Percentiles rank a stretch among this genome's conserved stretches.
phyloP scores from a whole-genome alignment of 2,329 filamentous ascomycete species.

The Sporothrix luriei region DNA sequence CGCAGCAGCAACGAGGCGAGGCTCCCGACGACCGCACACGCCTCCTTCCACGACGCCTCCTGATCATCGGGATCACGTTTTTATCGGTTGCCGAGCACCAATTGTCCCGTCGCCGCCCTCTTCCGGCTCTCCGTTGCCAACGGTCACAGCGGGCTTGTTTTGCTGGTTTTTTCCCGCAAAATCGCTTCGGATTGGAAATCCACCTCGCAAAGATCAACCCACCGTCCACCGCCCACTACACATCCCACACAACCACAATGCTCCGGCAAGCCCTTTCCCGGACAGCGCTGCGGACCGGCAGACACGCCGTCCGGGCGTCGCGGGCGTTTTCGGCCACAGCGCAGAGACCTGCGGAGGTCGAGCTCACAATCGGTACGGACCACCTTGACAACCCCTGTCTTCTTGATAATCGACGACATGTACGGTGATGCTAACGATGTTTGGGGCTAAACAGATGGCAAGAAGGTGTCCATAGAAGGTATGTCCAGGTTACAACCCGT shows the following conservation, averaged over 20 bases:
- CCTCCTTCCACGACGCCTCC: conserved; percentile 1
- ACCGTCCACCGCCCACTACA: conserved; percentile 41
- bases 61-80: not conserved
- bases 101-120: conserved; percentile 18
- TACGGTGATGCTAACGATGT: conserved; percentile 31
- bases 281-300: conserved; percentile 67
- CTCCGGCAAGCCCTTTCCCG: conserved; percentile 68
- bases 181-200: conserved; percentile 37
- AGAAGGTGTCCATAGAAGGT: conserved; percentile 98
- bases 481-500: conserved; percentile 40
- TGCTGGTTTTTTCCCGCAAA: conserved; percentile 33
- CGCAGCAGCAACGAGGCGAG: conserved; percentile 20
- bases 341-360: conserved; percentile 83
- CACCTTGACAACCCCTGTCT: not conserved
- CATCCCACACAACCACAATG: conserved; percentile 55
- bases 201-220: conserved; percentile 2
- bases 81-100: not conserved
- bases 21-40: conserved; percentile 12
- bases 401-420: conserved; percentile 7
- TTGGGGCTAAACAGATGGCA: conserved; percentile 71
- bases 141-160: conserved; percentile 29
- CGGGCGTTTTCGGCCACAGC: conserved; percentile 81
- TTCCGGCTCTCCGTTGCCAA: conserved; percentile 31
- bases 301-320: conserved; percentile 61
- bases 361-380: conserved; percentile 85